phyloP scores from a whole-genome alignment of 2,329 filamentous ascomycete species.

The Fusarium aywerte region DNA sequence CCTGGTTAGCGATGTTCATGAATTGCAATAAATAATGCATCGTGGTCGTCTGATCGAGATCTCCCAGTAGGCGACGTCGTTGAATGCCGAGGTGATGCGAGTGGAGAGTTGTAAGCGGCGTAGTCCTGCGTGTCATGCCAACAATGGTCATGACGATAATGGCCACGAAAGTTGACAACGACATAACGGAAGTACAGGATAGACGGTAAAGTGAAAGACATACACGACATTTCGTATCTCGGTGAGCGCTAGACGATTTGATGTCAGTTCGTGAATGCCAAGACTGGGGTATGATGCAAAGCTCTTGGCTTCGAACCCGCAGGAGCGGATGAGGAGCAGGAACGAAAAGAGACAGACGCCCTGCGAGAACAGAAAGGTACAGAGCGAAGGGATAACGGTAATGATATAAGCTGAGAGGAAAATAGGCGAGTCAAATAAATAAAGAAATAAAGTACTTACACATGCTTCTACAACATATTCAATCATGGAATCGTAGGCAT shows the following conservation, averaged over 20 bases:
- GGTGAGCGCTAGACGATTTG: slow-evolving; percentile 55
- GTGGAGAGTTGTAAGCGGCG: slow-evolving; percentile 14
- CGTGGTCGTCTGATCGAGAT: background rate
- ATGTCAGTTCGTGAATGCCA: slow-evolving; percentile 52
- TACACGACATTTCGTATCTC: slow-evolving; percentile 64
- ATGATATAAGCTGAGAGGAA: background rate
- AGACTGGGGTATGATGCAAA: slow-evolving; percentile 47
- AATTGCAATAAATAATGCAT: background rate
- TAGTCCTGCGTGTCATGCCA: slow-evolving; percentile 9
- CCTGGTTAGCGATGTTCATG: slow-evolving; percentile 33
- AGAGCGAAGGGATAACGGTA: slow-evolving; percentile 4
- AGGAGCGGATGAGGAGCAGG: slow-evolving; percentile 31
- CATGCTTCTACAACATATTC: slow-evolving; percentile 57
- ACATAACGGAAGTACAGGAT: slow-evolving; percentile 24
- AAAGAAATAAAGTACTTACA: slow-evolving; percentile 49
- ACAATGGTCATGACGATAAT: slow-evolving; percentile 14
- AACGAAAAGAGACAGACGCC: slow-evolving; percentile 23
- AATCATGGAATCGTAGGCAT: slow-evolving; percentile 50
- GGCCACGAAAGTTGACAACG: slow-evolving; percentile 11
- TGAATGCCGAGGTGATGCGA: slow-evolving; percentile 8
- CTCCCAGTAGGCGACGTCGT: background rate
- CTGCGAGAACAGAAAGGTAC: slow-evolving; percentile 15
- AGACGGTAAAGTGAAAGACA: slow-evolving; percentile 40
- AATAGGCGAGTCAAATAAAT: background rate
- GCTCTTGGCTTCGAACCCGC: slow-evolving; percentile 44